phyloP scores from a whole-genome alignment of 306 rosid species.

The Rosa persica region DNA sequence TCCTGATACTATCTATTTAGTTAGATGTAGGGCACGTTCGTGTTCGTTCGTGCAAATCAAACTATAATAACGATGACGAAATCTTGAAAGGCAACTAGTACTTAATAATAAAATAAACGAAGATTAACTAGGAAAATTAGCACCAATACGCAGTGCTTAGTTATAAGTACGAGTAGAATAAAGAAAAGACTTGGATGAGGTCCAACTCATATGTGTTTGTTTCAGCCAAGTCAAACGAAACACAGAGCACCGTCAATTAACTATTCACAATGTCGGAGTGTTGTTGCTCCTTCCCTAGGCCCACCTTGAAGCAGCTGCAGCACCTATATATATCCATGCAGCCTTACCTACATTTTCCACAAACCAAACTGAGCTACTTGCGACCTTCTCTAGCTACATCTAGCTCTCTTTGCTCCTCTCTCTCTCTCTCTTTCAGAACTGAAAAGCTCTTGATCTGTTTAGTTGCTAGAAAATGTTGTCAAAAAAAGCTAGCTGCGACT shows the following conservation, averaged over 20 bases:
- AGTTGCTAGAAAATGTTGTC: constrained; percentile 47
- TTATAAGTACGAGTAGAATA: neutral
- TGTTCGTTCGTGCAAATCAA: constrained; percentile 13
- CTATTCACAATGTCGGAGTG: constrained; percentile 15
- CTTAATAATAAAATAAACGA: neutral
- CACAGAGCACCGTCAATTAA: constrained; percentile 4
- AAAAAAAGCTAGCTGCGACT: constrained; percentile 49
- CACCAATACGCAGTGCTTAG: neutral
- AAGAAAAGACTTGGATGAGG: neutral
- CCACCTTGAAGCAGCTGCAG: neutral
- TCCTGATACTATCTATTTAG: neutral
- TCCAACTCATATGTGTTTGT: neutral
- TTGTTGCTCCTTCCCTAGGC: neutral
- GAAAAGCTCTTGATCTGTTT: neutral
- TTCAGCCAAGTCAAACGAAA: constrained; percentile 17
- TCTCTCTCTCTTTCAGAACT: neutral
- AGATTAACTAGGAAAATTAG: neutral
- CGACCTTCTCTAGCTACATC: neutral
- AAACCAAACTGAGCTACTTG: neutral
- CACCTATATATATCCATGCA: constrained; percentile 38
- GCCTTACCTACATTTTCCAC: constrained; percentile 17
- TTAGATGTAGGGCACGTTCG: constrained; percentile 7
- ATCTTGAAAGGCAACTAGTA: neutral
- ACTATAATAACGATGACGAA: neutral
- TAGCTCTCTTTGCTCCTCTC: constrained; percentile 5